A percentile compares a stretch with the other conserved stretches of the same genome.
Evolutionary conservation across 2,329 filamentous ascomycete genomes (phyloP).

Genomic region (Geosmithia putterillii): DNA sequence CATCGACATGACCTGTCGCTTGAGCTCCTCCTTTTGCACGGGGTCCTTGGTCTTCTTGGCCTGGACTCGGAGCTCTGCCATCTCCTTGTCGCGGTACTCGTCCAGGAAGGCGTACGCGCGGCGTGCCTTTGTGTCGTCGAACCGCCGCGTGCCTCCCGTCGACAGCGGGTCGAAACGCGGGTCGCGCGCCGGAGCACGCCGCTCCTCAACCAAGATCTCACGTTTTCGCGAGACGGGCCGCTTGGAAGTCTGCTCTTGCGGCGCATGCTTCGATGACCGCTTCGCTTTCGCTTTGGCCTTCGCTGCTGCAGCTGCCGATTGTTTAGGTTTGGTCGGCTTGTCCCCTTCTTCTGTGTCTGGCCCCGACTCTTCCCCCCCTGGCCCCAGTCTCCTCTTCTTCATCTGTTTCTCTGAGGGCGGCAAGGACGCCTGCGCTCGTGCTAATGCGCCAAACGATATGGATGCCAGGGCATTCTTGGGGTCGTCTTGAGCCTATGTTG

Average conservation of each 20-base stretch:
- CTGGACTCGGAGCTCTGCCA: slow-evolving; percentile 57
- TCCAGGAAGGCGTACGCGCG: slow-evolving; percentile 81
- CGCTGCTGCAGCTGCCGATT: slow-evolving; percentile 14
- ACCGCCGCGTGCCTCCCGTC: slow-evolving; percentile 18
- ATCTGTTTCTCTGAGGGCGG: slow-evolving; percentile 16
- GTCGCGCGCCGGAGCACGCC: slow-evolving; percentile 49
- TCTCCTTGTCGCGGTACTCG: slow-evolving; percentile 75
- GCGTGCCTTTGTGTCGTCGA: slow-evolving; percentile 46
- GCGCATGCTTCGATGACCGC: slow-evolving; percentile 73
- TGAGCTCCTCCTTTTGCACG: slow-evolving; percentile 54
- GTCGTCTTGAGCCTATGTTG: slow-evolving; percentile 10
- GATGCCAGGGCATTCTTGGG: slow-evolving; percentile 34
- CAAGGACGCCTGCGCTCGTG: slow-evolving; percentile 69
- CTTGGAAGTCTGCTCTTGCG: slow-evolving; percentile 71
- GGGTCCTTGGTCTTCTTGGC: slow-evolving; percentile 56
- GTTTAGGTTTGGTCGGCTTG: slow-evolving; percentile 13
- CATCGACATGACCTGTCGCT: slow-evolving; percentile 64
- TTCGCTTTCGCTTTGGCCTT: slow-evolving; percentile 10
- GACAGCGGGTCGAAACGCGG: slow-evolving; percentile 72
- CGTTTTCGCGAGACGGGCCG: slow-evolving; percentile 72
- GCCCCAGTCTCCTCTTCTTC: neutral
- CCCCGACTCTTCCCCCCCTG: slow-evolving; percentile 13
- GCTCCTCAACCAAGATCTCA: slow-evolving; percentile 41
- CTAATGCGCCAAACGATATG: slow-evolving; percentile 83
- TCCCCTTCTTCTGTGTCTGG: slow-evolving; percentile 13